Conservation (phyloP, 2,329 filamentous ascomycete genomes). For the Sarocladium strictum region DNA sequence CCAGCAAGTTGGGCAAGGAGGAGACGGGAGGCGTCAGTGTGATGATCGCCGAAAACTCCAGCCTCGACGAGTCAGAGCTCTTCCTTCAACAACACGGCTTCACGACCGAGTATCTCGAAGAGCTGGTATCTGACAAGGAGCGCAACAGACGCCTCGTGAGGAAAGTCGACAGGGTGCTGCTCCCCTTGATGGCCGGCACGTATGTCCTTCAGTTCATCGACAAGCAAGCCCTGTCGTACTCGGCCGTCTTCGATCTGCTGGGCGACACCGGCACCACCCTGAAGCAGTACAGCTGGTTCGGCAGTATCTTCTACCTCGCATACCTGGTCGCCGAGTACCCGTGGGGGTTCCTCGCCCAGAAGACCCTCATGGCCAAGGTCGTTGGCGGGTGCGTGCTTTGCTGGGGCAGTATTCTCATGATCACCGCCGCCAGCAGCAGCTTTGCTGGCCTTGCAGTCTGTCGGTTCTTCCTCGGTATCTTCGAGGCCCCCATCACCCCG, state of each 20-base stretch:
- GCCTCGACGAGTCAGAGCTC: conserved; percentile 41
- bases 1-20: background rate
- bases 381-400: conserved; percentile 24
- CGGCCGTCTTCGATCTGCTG: conserved; percentile 50
- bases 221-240: conserved; percentile 48
- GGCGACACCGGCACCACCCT: conserved; percentile 38
- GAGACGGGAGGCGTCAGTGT: background rate
- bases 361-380: conserved; percentile 28
- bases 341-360: conserved; percentile 27
- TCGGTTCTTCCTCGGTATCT: conserved; percentile 39
- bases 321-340: conserved; percentile 36
- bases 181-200: conserved; percentile 45
- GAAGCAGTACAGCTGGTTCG: conserved; percentile 47
- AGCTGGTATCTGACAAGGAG: conserved; percentile 36
- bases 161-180: conserved; percentile 42
- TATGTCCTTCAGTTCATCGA: conserved; percentile 50
- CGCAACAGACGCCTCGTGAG: conserved; percentile 25
- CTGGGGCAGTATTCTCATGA: conserved; percentile 34
- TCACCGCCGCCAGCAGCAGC: conserved; percentile 32
- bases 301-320: conserved; percentile 50
- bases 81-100: conserved; percentile 44
- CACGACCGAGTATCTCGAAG: conserved; percentile 32
- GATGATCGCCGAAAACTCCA: conserved; percentile 8
- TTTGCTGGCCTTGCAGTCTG: conserved; percentile 37
- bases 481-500: conserved; percentile 42